Evolutionary conservation across 75 land plant species (phyloP).

Genomic region (Picea sitchensis): DNA sequence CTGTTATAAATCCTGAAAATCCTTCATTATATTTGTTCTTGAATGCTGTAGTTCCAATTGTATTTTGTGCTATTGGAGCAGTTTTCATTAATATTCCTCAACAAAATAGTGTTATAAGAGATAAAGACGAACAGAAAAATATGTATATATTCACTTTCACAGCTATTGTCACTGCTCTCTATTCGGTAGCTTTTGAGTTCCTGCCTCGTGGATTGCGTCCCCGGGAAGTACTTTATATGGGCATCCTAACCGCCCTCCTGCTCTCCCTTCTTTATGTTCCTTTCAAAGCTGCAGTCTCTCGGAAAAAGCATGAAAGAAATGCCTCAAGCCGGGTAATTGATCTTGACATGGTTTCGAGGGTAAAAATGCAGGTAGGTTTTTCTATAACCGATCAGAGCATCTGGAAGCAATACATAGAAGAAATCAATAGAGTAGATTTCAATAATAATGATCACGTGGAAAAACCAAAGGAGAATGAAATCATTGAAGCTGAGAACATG

Average conservation of each 20-base stretch:
- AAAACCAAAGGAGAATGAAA: neutral
- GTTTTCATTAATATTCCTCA: constrained; percentile 20
- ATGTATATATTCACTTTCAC: constrained; percentile 13
- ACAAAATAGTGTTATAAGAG: neutral
- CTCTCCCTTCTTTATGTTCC: neutral
- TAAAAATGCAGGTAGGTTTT: neutral
- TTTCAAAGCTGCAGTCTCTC: neutral
- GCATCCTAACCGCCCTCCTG: constrained; percentile 6
- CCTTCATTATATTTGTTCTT: constrained; percentile 42
- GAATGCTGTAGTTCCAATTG: constrained; percentile 48
- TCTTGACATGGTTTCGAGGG: neutral
- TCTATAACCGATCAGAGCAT: neutral
- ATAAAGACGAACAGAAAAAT: neutral
- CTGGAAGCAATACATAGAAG: neutral
- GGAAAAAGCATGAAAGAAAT: constrained; percentile 3
- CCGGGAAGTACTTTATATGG: constrained; percentile 22
- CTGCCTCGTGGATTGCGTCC: neutral
- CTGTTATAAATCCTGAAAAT: constrained; percentile 11
- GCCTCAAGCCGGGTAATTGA: constrained; percentile 1
- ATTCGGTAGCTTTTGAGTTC: neutral
- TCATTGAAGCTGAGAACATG: neutral
- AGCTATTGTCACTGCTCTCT: constrained; percentile 5
- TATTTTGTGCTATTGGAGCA: constrained; percentile 26
- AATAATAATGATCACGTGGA: constrained; percentile 15
- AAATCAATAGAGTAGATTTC: neutral